These are phyloP conservation scores for Macroventuria anomochaeta DNA, from an alignment of 2,329 filamentous ascomycete genomes.

Conservation along the genomic window DNA sequence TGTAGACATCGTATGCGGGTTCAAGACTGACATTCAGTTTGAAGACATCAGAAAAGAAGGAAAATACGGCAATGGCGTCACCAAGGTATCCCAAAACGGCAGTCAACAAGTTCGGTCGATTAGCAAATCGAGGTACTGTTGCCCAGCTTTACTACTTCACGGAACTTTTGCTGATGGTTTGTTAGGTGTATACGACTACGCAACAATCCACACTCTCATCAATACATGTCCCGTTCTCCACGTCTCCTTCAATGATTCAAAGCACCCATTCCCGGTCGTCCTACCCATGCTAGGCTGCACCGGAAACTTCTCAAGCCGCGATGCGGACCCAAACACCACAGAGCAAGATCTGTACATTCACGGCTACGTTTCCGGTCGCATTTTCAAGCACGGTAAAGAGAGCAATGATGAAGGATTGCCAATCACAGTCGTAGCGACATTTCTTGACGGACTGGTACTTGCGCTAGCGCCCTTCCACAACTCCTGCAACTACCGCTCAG, in stretches of 20 bases:
- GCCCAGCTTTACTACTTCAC: neutral
- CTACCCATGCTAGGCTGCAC: constrained; percentile 52
- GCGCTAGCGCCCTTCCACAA: constrained; percentile 47
- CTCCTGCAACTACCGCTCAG: constrained; percentile 46
- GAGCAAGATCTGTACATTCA: constrained; percentile 43
- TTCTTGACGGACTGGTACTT: constrained; percentile 51
- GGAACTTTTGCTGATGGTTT: no score
- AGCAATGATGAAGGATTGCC: constrained; percentile 38
- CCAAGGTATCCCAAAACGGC: constrained; percentile 35
- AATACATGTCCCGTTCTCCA: constrained; percentile 43
- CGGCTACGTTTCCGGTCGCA: constrained; percentile 58
- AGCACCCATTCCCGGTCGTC: constrained; percentile 62
- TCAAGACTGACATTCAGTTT: neutral
- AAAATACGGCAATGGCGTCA: constrained; percentile 16
- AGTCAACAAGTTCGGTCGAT: constrained; percentile 38
- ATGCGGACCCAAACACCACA: constrained; percentile 65
- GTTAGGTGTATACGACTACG: constrained; percentile 43
- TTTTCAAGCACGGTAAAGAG: constrained; percentile 58
- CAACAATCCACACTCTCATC: constrained; percentile 44
- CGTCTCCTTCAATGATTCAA: constrained; percentile 44
- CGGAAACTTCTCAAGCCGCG: constrained; percentile 48
- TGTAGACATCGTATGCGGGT: no score
- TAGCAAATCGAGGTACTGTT: constrained; percentile 36
- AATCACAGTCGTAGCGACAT: constrained; percentile 46
- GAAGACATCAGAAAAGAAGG: neutral